Base-by-base conservation (phyloP, 306 rosid species). In the Citrullus mucosospermus region DNA sequence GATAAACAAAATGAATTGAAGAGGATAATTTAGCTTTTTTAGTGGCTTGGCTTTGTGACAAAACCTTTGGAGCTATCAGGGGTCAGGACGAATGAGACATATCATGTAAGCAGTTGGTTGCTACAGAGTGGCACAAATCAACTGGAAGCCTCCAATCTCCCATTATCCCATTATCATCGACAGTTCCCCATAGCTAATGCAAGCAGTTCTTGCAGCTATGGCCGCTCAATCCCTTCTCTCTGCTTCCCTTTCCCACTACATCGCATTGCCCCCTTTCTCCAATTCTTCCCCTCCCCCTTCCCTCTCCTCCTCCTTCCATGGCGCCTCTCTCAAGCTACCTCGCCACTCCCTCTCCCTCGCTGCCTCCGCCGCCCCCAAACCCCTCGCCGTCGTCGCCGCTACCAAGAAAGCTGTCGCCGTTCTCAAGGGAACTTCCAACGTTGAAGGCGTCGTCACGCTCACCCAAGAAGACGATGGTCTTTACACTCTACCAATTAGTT, bases 341-440 rank as follows among this genome's bases (percentile, higher is more conserved):
- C 82, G 85, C 61, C 85, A 84, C 25, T 59, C 88, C 56, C 68
- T 85, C 0, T 66, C 83, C 17, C 78, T 86, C 55, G 32, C 93
- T 13, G 79, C 88, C 2, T 59, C 89, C 70, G 28, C 75, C n/a
- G 79, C 87, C 50, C 88, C 86, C 60, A 90, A 76, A 80, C 87
- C 90, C 34, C 85, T 89, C 72, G 74, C 85, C 3, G 81, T 88
- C 72, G 79, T 86, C 63, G 89, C 93, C 58, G 89, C 91, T 53
- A 22, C 88, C 77, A 88, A 89, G 86, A 92, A 89, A 81, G 97
- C 90, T 36, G 93, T 91, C 53, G 85, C 89, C n/a, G 85, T 91
- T 75, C 91, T 91, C 86, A 88, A 86, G 85, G 93, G 97, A 15
- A 89, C 28, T 69, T 84, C 97, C 61, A 15, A 14, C 15, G 92